These are phyloP conservation scores for Sphaerostilbella broomeana DNA, from an alignment of 2,329 filamentous ascomycete species.

Conservation along the genomic window DNA sequence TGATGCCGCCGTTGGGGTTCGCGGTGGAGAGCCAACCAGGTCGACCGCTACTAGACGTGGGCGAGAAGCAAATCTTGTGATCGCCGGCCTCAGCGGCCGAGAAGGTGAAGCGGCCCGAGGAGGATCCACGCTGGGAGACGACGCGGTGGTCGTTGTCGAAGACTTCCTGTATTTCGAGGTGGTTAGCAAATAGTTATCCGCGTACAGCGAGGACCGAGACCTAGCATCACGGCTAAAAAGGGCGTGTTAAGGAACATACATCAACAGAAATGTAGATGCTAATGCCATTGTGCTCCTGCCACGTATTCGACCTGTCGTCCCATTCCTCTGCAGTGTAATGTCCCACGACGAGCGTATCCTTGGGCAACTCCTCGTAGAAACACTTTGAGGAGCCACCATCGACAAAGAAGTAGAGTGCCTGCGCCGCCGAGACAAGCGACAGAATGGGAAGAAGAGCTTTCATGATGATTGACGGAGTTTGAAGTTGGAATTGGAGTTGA, in stretches of 20 bases:
- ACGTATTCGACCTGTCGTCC: constrained; percentile 61
- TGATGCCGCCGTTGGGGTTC: constrained; percentile 67
- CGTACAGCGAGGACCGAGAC: background rate
- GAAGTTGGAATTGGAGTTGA: no score
- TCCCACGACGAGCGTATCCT: constrained; percentile 93
- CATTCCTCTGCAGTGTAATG: constrained; percentile 84
- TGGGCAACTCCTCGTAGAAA: constrained; percentile 96
- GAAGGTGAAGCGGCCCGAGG: constrained; percentile 86
- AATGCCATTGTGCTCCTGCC: constrained; percentile 66
- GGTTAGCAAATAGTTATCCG: constrained; percentile 6
- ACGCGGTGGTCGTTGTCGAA: constrained; percentile 98
- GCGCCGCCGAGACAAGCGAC: constrained; percentile 57
- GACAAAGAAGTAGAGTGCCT: constrained; percentile 93
- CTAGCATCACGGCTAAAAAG: no score
- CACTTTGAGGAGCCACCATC: constrained; percentile 82
- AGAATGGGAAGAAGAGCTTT: constrained; percentile 58
- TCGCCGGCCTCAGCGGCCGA: constrained; percentile 89
- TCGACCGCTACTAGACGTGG: constrained; percentile 63
- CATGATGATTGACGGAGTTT: constrained; percentile 48
- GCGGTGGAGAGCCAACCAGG: constrained; percentile 65
- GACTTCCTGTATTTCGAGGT: constrained; percentile 55
- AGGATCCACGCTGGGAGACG: constrained; percentile 72
- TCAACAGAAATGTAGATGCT: constrained; percentile 89
- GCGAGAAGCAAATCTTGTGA: constrained; percentile 91
- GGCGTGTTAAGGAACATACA: constrained; percentile 35